These are phyloP conservation scores for Fraxinus greggii DNA, from an alignment of 305 asterid species.

Conservation along the genomic window DNA sequence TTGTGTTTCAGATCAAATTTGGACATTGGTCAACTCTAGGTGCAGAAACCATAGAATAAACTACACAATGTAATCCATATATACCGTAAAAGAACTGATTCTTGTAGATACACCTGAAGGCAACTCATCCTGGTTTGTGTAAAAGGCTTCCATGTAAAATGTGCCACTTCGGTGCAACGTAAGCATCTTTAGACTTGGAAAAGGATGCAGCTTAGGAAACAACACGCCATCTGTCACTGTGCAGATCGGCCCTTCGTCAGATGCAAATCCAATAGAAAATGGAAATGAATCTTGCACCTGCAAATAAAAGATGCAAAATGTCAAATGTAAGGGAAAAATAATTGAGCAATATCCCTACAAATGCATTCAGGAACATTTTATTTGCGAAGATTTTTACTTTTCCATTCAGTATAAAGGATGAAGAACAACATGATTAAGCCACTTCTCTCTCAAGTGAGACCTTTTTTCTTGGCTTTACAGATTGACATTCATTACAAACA, in stretches of 20 bases:
- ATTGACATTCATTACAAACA: constrained; percentile 8
- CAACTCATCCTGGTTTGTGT: constrained; percentile 63
- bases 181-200: constrained; percentile 77
- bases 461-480: background rate
- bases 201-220: constrained; percentile 64
- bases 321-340: constrained; percentile 13
- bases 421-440: constrained; percentile 3
- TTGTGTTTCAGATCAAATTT: background rate
- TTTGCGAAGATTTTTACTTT: constrained; percentile 6
- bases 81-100: constrained; percentile 75
- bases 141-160: constrained; percentile 68
- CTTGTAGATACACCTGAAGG: constrained; percentile 61
- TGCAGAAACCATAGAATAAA: background rate
- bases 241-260: constrained; percentile 53
- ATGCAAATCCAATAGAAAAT: constrained; percentile 75
- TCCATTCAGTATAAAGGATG: constrained; percentile 11
- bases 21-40: background rate
- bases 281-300: constrained; percentile 95
- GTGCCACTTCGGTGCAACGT: constrained; percentile 57
- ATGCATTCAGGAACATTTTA: background rate
- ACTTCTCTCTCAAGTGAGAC: constrained; percentile 9
- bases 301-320: constrained; percentile 30
- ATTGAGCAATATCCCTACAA: background rate
- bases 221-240: constrained; percentile 48
- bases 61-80: background rate